phyloP scores from a whole-genome alignment of 805 yeast species.

The Barnettozyma wickerhamii region DNA sequence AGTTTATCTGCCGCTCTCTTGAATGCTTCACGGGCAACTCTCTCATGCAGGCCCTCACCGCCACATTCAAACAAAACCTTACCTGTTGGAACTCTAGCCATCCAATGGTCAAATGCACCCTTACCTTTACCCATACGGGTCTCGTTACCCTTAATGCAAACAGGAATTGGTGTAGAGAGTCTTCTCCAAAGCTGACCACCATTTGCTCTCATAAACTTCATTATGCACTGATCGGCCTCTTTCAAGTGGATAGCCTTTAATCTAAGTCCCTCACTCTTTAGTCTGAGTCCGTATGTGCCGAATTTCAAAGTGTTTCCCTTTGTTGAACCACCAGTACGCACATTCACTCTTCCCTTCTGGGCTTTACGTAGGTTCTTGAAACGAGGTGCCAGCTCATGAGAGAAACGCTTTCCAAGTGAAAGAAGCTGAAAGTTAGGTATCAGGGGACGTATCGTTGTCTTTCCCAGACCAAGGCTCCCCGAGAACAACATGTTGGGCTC shows the following conservation, averaged over 20 bases:
- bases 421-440: not conserved
- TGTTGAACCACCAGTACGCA: conserved; percentile 89
- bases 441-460: not conserved
- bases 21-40: conserved; percentile 83
- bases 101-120: conserved; percentile 97
- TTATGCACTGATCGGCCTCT: conserved; percentile 85
- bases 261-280: conserved; percentile 84
- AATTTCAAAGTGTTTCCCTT: conserved; percentile 81
- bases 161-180: conserved; percentile 79
- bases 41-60: conserved; percentile 75
- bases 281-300: conserved; percentile 83
- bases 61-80: conserved; percentile 82
- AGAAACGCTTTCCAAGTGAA: conserved; percentile 23
- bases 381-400: conserved; percentile 27
- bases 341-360: conserved; percentile 92
- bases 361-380: conserved; percentile 50
- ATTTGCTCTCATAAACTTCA: conserved; percentile 77
- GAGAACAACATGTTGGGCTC: conserved; percentile 2
- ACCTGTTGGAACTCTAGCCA: conserved; percentile 93
- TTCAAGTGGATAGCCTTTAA: conserved; percentile 82
- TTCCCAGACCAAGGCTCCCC: conserved; percentile 2
- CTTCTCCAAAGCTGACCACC: conserved; percentile 77
- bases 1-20: conserved; percentile 87
- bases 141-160: conserved; percentile 95
- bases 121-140: conserved; percentile 99